These are phyloP conservation scores for Cyberlindnera bimundalis DNA, from an alignment of 805 yeast genomes.

Conservation along the genomic window DNA sequence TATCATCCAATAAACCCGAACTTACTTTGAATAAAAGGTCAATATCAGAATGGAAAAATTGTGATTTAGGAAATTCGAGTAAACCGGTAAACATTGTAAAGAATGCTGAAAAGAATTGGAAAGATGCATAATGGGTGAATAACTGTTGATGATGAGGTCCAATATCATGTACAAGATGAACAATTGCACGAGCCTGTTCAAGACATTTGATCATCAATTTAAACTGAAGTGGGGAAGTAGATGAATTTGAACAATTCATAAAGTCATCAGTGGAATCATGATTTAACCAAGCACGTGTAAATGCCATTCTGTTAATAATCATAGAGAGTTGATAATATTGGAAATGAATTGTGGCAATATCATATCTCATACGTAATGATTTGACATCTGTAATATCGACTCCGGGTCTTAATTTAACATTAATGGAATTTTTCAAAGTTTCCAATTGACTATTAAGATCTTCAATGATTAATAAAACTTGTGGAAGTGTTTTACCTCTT, in stretches of 20 bases:
- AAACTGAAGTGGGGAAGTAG: constrained; percentile 15
- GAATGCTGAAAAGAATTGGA: constrained; percentile 25
- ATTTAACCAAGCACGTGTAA: constrained; percentile 25
- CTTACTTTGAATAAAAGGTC: constrained; percentile 11
- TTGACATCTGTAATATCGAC: constrained; percentile 3
- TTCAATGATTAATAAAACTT: constrained; percentile 20
- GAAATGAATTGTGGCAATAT: constrained; percentile 18
- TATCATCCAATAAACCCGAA: constrained; percentile 8
- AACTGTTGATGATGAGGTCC: constrained; percentile 6
- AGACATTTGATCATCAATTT: constrained; percentile 20
- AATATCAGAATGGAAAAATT: constrained; percentile 15
- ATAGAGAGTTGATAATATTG: constrained; percentile 20
- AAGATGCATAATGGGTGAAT: constrained; percentile 15
- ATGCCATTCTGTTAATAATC: constrained; percentile 28
- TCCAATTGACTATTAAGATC: constrained; percentile 19
- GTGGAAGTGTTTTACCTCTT: constrained; percentile 14
- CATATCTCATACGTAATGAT: constrained; percentile 8
- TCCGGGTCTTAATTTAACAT: constrained; percentile 15
- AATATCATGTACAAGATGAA: constrained; percentile 10
- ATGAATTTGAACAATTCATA: constrained; percentile 2
- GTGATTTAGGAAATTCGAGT: constrained; percentile 22
- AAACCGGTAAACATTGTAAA: constrained; percentile 24
- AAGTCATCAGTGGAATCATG: constrained; percentile 14
- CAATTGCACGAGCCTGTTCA: constrained; percentile 21
- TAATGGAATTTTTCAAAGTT: constrained; percentile 9